A percentile compares a stretch with the other conserved stretches of the same genome.
Evolutionary conservation across 345 rosid genomes (phyloP).

Genomic region (Brassica cretica): DNA sequence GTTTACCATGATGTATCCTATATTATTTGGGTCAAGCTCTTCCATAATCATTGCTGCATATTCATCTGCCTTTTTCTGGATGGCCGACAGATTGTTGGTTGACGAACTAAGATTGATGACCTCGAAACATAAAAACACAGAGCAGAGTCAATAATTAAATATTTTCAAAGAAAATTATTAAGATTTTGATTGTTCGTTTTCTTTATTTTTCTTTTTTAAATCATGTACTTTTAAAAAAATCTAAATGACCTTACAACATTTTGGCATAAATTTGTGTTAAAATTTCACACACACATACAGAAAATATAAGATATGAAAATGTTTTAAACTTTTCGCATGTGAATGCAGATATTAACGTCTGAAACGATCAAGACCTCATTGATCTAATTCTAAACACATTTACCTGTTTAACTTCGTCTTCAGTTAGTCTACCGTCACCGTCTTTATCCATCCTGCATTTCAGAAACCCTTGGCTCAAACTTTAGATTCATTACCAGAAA

Average conservation of each 20-base stretch:
- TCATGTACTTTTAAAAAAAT: background rate
- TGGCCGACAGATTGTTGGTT: conserved; percentile 52
- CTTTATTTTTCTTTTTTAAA: background rate
- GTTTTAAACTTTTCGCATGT: background rate
- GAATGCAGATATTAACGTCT: background rate
- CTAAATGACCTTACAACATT: background rate
- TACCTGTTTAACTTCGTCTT: background rate
- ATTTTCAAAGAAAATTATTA: background rate
- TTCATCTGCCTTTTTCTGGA: conserved; percentile 67
- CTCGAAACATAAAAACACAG: conserved; percentile 31
- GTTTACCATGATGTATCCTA: conserved; percentile 70
- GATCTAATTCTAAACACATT: background rate
- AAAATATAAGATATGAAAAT: background rate
- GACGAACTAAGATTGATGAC: conserved; percentile 57
- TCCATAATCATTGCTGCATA: conserved; percentile 84
- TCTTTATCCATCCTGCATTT: conserved; percentile 49
- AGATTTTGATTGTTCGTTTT: background rate
- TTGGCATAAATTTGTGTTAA: background rate
- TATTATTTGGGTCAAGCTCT: conserved; percentile 62
- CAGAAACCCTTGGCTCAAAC: background rate
- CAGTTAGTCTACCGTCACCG: conserved; percentile 22
- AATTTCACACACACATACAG: background rate
- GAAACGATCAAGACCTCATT: background rate
- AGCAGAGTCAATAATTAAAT: background rate
- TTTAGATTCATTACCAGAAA: background rate